Evolutionary conservation across 306 rosid species (phyloP), one percentile per base, ranked within the genome.

Genomic region (Ormosia emarginata): DNA sequence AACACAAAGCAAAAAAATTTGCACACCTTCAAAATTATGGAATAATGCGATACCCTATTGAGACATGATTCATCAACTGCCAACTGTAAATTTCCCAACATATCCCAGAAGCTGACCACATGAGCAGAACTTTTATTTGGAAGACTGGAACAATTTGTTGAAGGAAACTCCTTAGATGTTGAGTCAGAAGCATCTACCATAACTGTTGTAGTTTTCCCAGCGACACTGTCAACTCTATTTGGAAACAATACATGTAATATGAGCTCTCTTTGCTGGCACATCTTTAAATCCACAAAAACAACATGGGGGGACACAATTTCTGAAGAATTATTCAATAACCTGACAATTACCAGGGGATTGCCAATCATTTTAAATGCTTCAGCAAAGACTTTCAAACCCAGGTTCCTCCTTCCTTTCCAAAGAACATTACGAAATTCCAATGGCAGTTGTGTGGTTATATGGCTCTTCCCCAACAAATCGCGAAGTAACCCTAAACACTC

Each of bases 281-380:
- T 47, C 8, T 2, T 83, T 75, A 86, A 86, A 83, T 92, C 87
- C 8, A 89, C 74, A 77, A 32, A 43, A 30, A 88, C 46, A 3
- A 87, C 91, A 83, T 87, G 87, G 30, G 80, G 70, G 43, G 86
- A 83, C 2, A 14, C 8, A 17, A 50, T 32, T 36, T 79, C 52
- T 3, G 81, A 5, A 56, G 68, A 34, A 44, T 78, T 46, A 12
- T 33, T 15, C 67, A 65, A 71, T 39, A 67, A 49, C 61, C 63
- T 46, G 9, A 75, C 88, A 71, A 82, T 71, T 0, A 89, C 88
- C 46, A 89, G 78, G 43, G 86, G 71, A 76, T 89, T 85, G 41
- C 56, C 76, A 44, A 83, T 46, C 76, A 34, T 59, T 52, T 70
- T 61, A 36, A 87, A 80, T 43, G 86, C 84, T 67, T 41, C 72